Base-by-base conservation (phyloP, 179 eudicot genomes). In the Dionaea muscipula region DNA sequence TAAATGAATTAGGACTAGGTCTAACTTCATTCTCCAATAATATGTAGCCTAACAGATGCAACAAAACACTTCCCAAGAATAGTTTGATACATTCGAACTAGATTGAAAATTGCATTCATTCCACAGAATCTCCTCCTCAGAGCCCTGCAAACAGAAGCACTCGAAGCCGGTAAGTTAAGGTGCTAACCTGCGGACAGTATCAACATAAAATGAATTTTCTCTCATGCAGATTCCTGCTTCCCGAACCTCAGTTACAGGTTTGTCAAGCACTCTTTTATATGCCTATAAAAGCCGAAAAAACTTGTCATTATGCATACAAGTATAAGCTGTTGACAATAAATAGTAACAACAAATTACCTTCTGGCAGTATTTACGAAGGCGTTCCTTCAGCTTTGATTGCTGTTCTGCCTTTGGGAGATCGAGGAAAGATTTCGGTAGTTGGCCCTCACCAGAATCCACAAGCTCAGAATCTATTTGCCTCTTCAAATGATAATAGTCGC, bases 221-320 rank as follows among this genome's bases (percentile, higher is more conserved):
- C 98, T 78, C 98, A 91, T 91, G 81, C 98, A 91, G 63, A 91
- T 82, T 57, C 94, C 96, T 64, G 98, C 98, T 73, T 87, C 94
- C 47, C 96, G 84, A 62, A 84, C 69, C 69, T 84, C 96, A 47
- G 94, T 84, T 9, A 80, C 74, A 51, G 98, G 98, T 73, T 87
- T 91, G 67, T 82, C 68, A 59, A 91, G 83, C 53, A 91, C 98
- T 52, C 98, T 78, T 65, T 82, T 91, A 62, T 91, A 87, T 38
- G 98, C 96, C 98, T 91, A 55, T 23, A 4, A 10, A 62, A 43
- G 46, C 33, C 27, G 57, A 38, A 27, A 38, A 45, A 72, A 23
- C n/a, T 52, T 17, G 52, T 37, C 17, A 48, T 27, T 16, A 48
- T 26, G 25, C 18, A 39, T 45, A 19, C 33, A 23, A 18, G 1